phyloP scores from a whole-genome alignment of 2,329 filamentous ascomycete genomes.

The Fusarium robinianum region DNA sequence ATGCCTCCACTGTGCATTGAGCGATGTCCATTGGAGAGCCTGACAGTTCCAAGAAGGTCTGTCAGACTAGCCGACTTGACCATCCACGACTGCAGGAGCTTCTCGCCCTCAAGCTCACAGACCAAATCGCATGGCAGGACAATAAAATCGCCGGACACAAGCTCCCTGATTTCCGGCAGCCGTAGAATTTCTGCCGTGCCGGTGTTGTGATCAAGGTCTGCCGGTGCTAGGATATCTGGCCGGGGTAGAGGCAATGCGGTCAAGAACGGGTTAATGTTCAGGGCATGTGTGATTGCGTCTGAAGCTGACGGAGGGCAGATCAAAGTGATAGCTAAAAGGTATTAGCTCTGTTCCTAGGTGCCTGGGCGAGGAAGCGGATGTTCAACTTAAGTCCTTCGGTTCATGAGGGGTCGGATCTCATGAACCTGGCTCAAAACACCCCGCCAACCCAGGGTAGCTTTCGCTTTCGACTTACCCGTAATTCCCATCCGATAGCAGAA shows the following conservation, averaged over 20 bases:
- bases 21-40: slow-evolving; percentile 45
- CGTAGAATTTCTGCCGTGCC: slow-evolving; percentile 89
- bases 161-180: slow-evolving; percentile 77
- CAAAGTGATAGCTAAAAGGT: slow-evolving; percentile 61
- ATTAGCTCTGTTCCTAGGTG: slow-evolving; percentile 33
- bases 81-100: slow-evolving; percentile 91
- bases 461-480: slow-evolving; percentile 70
- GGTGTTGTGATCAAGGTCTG: slow-evolving; percentile 77
- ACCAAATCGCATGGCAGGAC: slow-evolving; percentile 92
- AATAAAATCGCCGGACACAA: slow-evolving; percentile 83
- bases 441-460: no score
- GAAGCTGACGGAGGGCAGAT: slow-evolving; percentile 68
- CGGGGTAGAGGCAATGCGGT: slow-evolving; percentile 73
- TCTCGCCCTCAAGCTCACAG: slow-evolving; percentile 83
- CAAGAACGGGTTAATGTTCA: slow-evolving; percentile 78
- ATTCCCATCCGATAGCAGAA: slow-evolving; percentile 83
- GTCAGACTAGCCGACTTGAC: slow-evolving; percentile 74
- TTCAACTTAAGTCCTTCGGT: no score
- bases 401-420: no score
- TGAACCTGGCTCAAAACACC: no score
- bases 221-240: slow-evolving; percentile 76
- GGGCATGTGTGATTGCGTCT: slow-evolving; percentile 67
- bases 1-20: slow-evolving; percentile 72
- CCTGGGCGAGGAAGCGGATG: no score
- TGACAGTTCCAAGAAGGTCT: slow-evolving; percentile 58